phyloP scores from a whole-genome alignment of 257 asterid genomes.

The Verbascum thapsus region DNA sequence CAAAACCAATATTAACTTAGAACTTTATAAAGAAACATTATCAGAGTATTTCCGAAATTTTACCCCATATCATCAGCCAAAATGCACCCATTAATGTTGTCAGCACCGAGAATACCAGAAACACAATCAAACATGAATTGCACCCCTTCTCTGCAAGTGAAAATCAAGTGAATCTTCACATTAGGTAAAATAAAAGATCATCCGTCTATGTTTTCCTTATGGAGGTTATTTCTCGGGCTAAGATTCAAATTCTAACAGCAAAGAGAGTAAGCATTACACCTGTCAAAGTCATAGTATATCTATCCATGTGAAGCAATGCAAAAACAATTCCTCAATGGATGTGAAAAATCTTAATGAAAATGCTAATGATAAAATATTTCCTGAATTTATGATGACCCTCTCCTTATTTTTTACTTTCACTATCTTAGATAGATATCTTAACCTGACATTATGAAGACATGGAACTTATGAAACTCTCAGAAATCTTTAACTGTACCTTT shows the following conservation, averaged over 20 bases:
- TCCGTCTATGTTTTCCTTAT: background rate
- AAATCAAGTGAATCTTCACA: slow-evolving; percentile 38
- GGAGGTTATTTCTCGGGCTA: background rate
- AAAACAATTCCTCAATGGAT: slow-evolving; percentile 16
- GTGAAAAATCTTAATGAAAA: slow-evolving; percentile 15
- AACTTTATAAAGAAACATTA: slow-evolving; percentile 6
- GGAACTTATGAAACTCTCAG: slow-evolving; percentile 22
- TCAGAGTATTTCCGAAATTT: slow-evolving; percentile 32
- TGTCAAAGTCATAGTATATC: background rate
- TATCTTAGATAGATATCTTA: background rate
- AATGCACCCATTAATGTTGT: slow-evolving; percentile 91
- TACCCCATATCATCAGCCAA: slow-evolving; percentile 99
- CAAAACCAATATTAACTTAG: background rate
- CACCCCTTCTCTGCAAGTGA: slow-evolving; percentile 91
- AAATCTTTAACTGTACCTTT: slow-evolving; percentile 53
- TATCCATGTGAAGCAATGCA: slow-evolving; percentile 17
- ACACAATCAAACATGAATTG: slow-evolving; percentile 98
- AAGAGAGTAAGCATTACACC: slow-evolving; percentile 21
- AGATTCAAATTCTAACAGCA: slow-evolving; percentile 13
- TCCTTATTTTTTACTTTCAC: slow-evolving; percentile 16
- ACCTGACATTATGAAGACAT: slow-evolving; percentile 19
- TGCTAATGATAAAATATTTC: slow-evolving; percentile 19
- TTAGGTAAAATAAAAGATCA: slow-evolving; percentile 13
- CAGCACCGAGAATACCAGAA: slow-evolving; percentile 68
- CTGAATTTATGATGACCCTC: slow-evolving; percentile 19